Evolutionary conservation across 106 monocot species (phyloP).

Genomic region (Acorus gramineus): DNA sequence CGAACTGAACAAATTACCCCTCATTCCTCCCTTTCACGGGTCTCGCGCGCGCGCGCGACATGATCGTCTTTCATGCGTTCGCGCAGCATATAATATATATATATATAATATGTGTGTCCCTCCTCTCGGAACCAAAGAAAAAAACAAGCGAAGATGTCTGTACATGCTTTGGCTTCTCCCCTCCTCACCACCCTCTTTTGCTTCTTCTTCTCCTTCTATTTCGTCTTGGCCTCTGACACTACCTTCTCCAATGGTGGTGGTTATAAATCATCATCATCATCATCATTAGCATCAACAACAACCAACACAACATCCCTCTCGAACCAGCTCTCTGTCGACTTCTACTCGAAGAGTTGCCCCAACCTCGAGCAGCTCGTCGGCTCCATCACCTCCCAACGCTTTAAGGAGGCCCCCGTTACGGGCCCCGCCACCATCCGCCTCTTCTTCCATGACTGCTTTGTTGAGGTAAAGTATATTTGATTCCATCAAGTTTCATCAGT

Average conservation of each 20-base stretch:
- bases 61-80: no score
- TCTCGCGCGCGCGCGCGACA: no score
- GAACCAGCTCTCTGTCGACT: conserved; percentile 53
- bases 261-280: no score
- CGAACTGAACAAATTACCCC: no score
- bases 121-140: no score
- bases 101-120: no score
- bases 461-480: conserved; percentile 34
- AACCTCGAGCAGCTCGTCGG: conserved; percentile 63
- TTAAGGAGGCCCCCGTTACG: conserved; percentile 36
- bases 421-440: conserved; percentile 84
- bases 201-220: conserved; percentile 20
- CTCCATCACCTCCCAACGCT: conserved; percentile 41
- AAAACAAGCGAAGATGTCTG: no score
- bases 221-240: conserved; percentile 14
- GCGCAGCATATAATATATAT: no score
- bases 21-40: no score
- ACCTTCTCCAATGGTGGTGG: background rate
- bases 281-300: background rate
- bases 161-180: background rate
- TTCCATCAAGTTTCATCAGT: background rate
- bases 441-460: conserved; percentile 94
- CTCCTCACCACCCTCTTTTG: background rate
- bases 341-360: conserved; percentile 75
- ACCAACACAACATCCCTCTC: conserved; percentile 12